Conservation (phyloP, 2,329 filamentous ascomycete species). For the Hypoxylon sp. region DNA sequence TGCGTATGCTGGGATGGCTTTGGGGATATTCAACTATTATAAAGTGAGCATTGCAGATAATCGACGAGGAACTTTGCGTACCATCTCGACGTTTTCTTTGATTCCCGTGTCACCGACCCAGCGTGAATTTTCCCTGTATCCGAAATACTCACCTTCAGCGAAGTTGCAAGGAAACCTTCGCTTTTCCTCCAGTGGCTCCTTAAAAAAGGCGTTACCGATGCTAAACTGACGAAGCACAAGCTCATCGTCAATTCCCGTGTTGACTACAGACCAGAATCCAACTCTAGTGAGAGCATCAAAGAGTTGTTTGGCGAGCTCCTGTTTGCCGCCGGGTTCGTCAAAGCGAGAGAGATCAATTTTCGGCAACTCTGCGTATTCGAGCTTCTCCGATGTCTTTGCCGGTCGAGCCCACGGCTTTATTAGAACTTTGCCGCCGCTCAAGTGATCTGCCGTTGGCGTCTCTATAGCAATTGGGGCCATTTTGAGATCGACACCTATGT, state of each 20-base stretch:
- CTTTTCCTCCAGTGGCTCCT: constrained; percentile 46
- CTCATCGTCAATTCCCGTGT: constrained; percentile 47
- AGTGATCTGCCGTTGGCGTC: constrained; percentile 22
- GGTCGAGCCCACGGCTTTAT: constrained; percentile 55
- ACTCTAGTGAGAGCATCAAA: constrained; percentile 62
- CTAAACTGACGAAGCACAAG: constrained; percentile 48
- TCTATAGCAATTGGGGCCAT: constrained; percentile 53
- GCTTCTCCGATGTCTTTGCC: constrained; percentile 49
- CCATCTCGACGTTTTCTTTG: constrained; percentile 68
- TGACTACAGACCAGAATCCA: constrained; percentile 64
- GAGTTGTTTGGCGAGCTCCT: constrained; percentile 64
- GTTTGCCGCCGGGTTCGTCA: constrained; percentile 65
- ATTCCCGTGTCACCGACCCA: constrained; percentile 54
- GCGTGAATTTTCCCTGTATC: constrained; percentile 57
- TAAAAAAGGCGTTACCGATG: constrained; percentile 47
- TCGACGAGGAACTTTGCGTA: constrained; percentile 29
- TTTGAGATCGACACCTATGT: constrained; percentile 1
- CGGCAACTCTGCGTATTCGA: constrained; percentile 66
- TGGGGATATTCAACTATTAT: constrained; percentile 56
- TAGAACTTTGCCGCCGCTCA: constrained; percentile 34
- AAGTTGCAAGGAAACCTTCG: constrained; percentile 50
- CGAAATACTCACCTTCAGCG: constrained; percentile 51
- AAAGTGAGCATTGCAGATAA: constrained; percentile 51
- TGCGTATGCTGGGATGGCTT: constrained; percentile 46
- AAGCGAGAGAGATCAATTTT: constrained; percentile 68